These are phyloP conservation scores for Salix udensis DNA, from an alignment of 345 rosid genomes.

Conservation along the genomic window DNA sequence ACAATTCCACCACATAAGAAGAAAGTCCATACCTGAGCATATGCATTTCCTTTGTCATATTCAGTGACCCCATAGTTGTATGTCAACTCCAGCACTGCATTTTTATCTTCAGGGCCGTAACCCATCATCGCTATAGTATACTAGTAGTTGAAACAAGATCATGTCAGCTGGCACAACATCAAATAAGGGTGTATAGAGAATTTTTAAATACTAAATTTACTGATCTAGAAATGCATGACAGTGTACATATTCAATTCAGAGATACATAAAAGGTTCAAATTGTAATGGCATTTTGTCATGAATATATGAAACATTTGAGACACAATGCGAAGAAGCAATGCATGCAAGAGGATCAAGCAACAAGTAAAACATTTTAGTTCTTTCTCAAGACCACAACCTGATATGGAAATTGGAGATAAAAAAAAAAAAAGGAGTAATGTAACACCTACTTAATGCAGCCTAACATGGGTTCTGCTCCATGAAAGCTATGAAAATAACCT, in stretches of 20 bases:
- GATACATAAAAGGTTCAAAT: neutral
- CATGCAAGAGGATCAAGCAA: neutral
- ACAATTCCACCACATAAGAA: neutral
- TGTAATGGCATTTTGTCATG: neutral
- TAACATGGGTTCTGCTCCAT: too few relatives aligned
- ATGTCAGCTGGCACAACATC: constrained; percentile 2
- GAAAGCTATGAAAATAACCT: constrained; percentile 2
- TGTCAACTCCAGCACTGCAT: constrained; percentile 75
- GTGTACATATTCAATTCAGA: neutral
- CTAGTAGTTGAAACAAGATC: constrained; percentile 27
- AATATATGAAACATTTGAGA: neutral
- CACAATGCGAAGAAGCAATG: neutral
- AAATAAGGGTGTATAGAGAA: neutral
- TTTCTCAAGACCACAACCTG: neutral
- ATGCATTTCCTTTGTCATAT: constrained; percentile 85
- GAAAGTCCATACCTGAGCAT: constrained; percentile 63
- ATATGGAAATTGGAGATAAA: neutral
- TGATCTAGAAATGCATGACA: neutral
- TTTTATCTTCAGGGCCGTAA: constrained; percentile 92
- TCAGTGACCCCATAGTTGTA: constrained; percentile 90
- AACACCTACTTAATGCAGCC: neutral
- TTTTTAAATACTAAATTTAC: neutral
- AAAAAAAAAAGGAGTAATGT: too few relatives aligned
- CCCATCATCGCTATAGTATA: constrained; percentile 88
- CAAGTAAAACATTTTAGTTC: neutral